Evolutionary conservation across 75 land plant species (phyloP), one percentile per base, ranked within the genome.

Genomic region (Gnetum montanum): DNA sequence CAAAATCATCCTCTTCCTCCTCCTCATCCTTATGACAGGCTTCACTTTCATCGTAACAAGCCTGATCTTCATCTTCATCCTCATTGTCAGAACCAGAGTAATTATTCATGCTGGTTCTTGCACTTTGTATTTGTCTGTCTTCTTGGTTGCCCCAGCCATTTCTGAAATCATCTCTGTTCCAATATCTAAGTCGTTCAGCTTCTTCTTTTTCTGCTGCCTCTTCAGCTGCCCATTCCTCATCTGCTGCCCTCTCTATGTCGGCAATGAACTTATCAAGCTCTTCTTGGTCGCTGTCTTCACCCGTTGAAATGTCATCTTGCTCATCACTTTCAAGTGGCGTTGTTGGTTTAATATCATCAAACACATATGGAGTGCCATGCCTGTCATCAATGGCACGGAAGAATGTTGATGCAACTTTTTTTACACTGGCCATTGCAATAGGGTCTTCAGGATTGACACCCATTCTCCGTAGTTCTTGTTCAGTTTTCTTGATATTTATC

Each of bases 371-470:
- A 50, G 57, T 75, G 0, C 83, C 87, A 59, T 80, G 80, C 51
- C 70, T 74, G 56, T 80, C 65, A 68, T 83, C 87, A 38, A 83
- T 83, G 7, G 87, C 87, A 28, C 78, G 71, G 61, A 83, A 83
- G 59, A 83, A 83, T 49, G 87, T 79, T 7, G 87, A 61, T 25
- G 87, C 87, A 7, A 83, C 83, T 63, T 73, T 69, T 36, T 80
- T 79, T 20, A 79, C 69, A 69, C 87, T 83, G 25, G 87, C 83
- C 79, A 80, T 79, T 35, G 79, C 74, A 60, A 80, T 66, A 36
- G 87, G 83, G 51, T 83, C 87, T 29, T 79, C 87, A n/a, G 87
- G 87, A 47, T 83, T 80, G 15, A 80, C 64, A 19, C 87, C 87
- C 66, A 25, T 83, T 18, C 74, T 60, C 23, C 87, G 51, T 2